Base-by-base conservation (phyloP, 2,329 filamentous ascomycete species). In the Metarhizium rileyi region DNA sequence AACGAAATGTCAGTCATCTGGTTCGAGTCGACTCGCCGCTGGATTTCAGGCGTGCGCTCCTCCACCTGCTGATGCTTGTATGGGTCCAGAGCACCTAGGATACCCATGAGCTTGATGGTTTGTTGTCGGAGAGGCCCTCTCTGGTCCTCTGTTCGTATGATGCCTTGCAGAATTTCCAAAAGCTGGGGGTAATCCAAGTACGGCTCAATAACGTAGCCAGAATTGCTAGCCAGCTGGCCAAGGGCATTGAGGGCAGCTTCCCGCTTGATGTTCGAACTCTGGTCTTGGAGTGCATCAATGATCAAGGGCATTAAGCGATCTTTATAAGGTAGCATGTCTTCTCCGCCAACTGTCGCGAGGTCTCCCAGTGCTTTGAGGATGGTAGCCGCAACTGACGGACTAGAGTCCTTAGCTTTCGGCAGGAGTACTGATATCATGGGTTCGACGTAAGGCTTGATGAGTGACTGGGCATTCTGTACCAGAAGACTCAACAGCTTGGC, bases 371-470 rank as follows among this genome's bases (percentile, higher is more conserved):
- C 91, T 66, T 90, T 89, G 47, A 98, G 74, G n/a, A 95, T 95
- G 2, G 90, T 95, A 1, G 93, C 88, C 22, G 93, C 90, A 14
- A 98, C 93, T 36, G 88, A 87, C 0, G 90, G 81, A 57, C 89
- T 93, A 0, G 80, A 67, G 63, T 98, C 94, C 50, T 80, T 84
- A 5, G 91, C 88, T 65, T 96, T 97, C 1, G 93, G 93, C 2
- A 98, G 73, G n/a, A 98, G 77, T 1, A 96, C 90, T 12, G 86
- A 86, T 48, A 97, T 87, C 80, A 98, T 97, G 1, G 93, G 90
- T 61, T 96, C 90, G 43, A 98, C 93, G 60, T 97, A 97, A 3
- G 93, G 91, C 65, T 91, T 91, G 63, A 98, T 95, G 12, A 98
- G 77, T 49, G 85, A 86, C 52, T 94, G 91, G 0, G 93, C 91